Evolutionary conservation across 768 basidiomycete genomes (phyloP).

Genomic region (Tulasnella sp.): DNA sequence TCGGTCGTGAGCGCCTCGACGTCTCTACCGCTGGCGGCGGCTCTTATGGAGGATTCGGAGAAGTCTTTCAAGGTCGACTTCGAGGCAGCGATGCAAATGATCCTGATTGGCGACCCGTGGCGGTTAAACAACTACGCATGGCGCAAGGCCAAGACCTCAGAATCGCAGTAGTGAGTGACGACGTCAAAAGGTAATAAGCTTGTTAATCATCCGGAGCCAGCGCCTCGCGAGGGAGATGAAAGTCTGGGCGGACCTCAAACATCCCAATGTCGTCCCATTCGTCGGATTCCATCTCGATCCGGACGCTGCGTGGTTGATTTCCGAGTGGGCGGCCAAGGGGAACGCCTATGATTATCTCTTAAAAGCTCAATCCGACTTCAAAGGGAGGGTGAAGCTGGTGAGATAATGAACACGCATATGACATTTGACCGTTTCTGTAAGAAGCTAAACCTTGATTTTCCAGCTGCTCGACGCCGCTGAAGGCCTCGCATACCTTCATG

Average conservation of each 20-base stretch:
- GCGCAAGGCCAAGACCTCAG: neutral
- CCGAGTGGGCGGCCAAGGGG: neutral
- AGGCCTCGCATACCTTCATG: constrained; percentile 15
- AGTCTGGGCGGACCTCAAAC: neutral
- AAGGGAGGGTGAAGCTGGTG: neutral
- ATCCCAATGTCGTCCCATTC: neutral
- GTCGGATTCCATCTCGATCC: neutral
- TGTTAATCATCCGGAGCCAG: neutral
- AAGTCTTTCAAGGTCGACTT: neutral
- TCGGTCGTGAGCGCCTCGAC: neutral
- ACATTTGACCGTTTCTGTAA: too few species aligned
- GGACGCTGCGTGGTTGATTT: neutral
- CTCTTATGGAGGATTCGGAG: neutral
- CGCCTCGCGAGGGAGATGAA: neutral
- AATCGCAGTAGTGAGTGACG: neutral
- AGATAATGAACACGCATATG: neutral
- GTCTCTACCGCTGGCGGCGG: neutral
- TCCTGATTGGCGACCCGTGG: neutral
- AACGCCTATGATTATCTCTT: neutral
- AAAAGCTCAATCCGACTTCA: neutral
- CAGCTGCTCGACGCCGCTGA: constrained; percentile 13
- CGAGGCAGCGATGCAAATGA: neutral
- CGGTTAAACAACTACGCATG: neutral
- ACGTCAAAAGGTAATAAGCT: neutral
- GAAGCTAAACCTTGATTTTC: too few species aligned